A percentile compares a stretch with the other conserved stretches of the same genome.
Conservation (phyloP, 352 stramenopile genomes). For the Pythium scleroteichum region DNA sequence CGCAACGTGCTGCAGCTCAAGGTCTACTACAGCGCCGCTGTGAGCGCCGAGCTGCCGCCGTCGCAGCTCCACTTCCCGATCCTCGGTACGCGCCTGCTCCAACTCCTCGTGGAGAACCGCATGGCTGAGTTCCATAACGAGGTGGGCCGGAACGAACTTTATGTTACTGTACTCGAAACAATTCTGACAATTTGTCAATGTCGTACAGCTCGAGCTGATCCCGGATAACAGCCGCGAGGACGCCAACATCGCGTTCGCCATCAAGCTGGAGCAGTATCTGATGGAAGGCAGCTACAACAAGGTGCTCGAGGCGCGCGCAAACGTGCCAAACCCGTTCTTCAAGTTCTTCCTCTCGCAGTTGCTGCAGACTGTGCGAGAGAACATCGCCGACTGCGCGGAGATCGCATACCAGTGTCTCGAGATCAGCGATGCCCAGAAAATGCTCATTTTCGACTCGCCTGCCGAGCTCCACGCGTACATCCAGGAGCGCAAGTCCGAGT, state of each 20-base stretch:
- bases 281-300: constrained; percentile 95
- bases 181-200: not conserved
- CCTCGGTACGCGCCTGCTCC: constrained; percentile 87
- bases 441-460: constrained; percentile 92
- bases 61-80: constrained; percentile 87
- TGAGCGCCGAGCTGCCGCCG: constrained; percentile 40
- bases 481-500: constrained; percentile 88
- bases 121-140: constrained; percentile 94
- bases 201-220: constrained; percentile 79
- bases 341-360: constrained; percentile 94
- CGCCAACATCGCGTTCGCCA: constrained; percentile 86
- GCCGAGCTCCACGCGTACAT: constrained; percentile 88
- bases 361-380: constrained; percentile 93
- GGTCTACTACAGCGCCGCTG: constrained; percentile 69
- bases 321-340: constrained; percentile 92
- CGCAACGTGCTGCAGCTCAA: constrained; percentile 90
- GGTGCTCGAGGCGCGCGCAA: constrained; percentile 85
- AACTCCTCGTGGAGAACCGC: constrained; percentile 90
- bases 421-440: constrained; percentile 84
- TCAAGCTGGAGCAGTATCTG: constrained; percentile 91
- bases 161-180: too few species aligned
- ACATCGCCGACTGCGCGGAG: constrained; percentile 95
- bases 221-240: constrained; percentile 79
- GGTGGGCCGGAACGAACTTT: constrained; percentile 34
- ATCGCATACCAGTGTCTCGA: constrained; percentile 92